A percentile compares a stretch with the other conserved stretches of the same genome.
phyloP scores from a whole-genome alignment of 2,329 filamentous ascomycete genomes.

The Monilinia fructigena region DNA sequence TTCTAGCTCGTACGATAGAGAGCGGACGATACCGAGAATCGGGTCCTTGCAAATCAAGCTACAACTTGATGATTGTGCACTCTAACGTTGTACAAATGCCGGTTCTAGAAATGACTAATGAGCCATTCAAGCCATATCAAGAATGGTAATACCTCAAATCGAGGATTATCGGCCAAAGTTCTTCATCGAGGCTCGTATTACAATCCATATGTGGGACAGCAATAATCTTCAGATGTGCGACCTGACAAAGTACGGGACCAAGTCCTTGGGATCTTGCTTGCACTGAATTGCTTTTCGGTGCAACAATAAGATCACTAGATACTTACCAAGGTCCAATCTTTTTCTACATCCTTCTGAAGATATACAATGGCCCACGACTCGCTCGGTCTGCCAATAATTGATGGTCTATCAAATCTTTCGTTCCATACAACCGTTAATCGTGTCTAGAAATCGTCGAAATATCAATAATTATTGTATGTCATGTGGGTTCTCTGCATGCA shows the following conservation, averaged over 20 bases:
- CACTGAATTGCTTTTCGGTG: constrained; percentile 4
- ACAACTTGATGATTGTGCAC: constrained; percentile 19
- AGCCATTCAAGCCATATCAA: constrained; percentile 1
- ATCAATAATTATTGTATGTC: constrained; percentile 2
- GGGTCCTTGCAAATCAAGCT: constrained; percentile 14
- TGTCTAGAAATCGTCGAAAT: neutral
- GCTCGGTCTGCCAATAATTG: constrained; percentile 6
- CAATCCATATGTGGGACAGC: constrained; percentile 13
- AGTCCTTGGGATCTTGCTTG: constrained; percentile 21
- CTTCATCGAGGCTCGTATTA: constrained; percentile 15
- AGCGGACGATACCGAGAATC: constrained; percentile 14
- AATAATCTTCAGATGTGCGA: constrained; percentile 22
- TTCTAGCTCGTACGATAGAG: constrained; percentile 5
- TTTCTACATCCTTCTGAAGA: constrained; percentile 1
- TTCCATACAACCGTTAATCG: constrained; percentile 15
- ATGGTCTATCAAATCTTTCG: constrained; percentile 16
- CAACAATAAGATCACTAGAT: constrained; percentile 10
- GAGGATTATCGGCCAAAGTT: constrained; percentile 7
- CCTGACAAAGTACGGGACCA: constrained; percentile 19
- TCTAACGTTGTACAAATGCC: constrained; percentile 10
- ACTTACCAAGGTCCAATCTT: neutral
- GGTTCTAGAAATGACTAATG: constrained; percentile 13
- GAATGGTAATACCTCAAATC: constrained; percentile 9
- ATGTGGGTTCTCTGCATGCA: constrained; percentile 6
- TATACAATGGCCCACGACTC: constrained; percentile 1